These are phyloP conservation scores for Helichrysum umbraculigerum DNA, from an alignment of 129 eudicot species.

Conservation along the genomic window DNA sequence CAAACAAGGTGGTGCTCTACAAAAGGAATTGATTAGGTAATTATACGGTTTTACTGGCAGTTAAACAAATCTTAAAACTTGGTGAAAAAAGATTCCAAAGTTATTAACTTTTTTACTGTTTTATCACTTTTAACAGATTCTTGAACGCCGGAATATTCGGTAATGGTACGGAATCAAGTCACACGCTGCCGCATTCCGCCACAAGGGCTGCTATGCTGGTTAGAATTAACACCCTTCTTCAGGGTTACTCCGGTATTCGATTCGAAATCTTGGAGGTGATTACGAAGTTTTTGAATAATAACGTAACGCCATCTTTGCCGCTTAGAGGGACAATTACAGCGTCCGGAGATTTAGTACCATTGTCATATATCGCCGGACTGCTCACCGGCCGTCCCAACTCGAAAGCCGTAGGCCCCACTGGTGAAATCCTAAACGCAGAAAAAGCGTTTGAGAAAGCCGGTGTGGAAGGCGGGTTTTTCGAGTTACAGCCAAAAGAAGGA, in stretches of 20 bases:
- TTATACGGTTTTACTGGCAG: neutral
- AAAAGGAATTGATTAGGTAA: conserved; percentile 44
- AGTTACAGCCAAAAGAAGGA: conserved; percentile 64
- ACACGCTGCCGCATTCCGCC: conserved; percentile 39
- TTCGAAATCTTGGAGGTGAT: conserved; percentile 40
- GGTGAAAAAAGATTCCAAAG: neutral
- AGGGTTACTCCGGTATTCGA: conserved; percentile 46
- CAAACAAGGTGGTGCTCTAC: conserved; percentile 47
- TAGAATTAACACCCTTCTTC: conserved; percentile 44
- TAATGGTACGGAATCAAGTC: conserved; percentile 35
- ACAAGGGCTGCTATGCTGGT: conserved; percentile 45
- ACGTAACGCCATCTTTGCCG: conserved; percentile 38
- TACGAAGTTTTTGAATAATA: conserved; percentile 33
- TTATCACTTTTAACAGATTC: conserved; percentile 20
- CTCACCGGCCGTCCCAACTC: conserved; percentile 51
- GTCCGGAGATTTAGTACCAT: conserved; percentile 51
- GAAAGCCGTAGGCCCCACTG: conserved; percentile 51
- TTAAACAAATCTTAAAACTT: neutral
- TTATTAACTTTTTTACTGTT: neutral
- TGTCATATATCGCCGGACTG: conserved; percentile 47
- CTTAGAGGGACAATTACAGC: conserved; percentile 50
- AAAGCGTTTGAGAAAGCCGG: conserved; percentile 47
- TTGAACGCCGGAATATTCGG: conserved; percentile 48
- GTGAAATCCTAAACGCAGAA: conserved; percentile 36
- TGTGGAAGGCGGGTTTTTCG: conserved; percentile 42